Conservation (phyloP, 306 rosid species). For the Dryas alaskensis region DNA sequence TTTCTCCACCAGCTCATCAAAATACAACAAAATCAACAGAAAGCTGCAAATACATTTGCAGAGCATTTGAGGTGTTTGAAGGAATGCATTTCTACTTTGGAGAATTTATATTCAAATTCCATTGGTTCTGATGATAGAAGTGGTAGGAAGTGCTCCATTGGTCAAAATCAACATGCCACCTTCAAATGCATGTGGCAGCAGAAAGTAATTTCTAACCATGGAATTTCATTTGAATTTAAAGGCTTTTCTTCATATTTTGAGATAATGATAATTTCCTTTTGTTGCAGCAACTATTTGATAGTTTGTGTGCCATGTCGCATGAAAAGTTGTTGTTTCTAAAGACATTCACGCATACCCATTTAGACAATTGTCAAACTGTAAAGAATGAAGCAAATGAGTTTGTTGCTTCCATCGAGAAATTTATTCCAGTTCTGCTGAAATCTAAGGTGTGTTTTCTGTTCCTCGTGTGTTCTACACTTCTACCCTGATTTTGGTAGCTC, state of each 20-base stretch:
- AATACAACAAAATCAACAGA: slow-evolving; percentile 69
- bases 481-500: slow-evolving; percentile 15
- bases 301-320: slow-evolving; percentile 42
- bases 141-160: slow-evolving; percentile 33
- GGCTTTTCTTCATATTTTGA: slow-evolving; percentile 7
- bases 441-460: slow-evolving; percentile 61
- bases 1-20: slow-evolving; percentile 65
- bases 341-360: slow-evolving; percentile 48
- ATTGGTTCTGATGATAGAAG: slow-evolving; percentile 29
- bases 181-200: slow-evolving; percentile 88
- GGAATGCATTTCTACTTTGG: slow-evolving; percentile 50
- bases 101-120: slow-evolving; percentile 47
- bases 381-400: slow-evolving; percentile 47
- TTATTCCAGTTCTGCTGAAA: slow-evolving; percentile 50
- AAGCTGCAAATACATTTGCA: slow-evolving; percentile 52
- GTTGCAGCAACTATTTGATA: slow-evolving; percentile 76
- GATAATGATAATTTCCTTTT: slow-evolving; percentile 19
- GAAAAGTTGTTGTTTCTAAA: slow-evolving; percentile 69
- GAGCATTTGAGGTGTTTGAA: slow-evolving; percentile 58
- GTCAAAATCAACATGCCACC: slow-evolving; percentile 49
- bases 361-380: slow-evolving; percentile 48
- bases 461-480: slow-evolving; percentile 22
- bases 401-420: slow-evolving; percentile 49
- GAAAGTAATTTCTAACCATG: slow-evolving; percentile 41
- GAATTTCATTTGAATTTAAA: background rate